A percentile compares a stretch with the other conserved stretches of the same genome.
These are phyloP conservation scores for Pseudoneurospora amorphoporcata DNA, from an alignment of 495 filamentous ascomycete genomes.

Conservation along the genomic window DNA sequence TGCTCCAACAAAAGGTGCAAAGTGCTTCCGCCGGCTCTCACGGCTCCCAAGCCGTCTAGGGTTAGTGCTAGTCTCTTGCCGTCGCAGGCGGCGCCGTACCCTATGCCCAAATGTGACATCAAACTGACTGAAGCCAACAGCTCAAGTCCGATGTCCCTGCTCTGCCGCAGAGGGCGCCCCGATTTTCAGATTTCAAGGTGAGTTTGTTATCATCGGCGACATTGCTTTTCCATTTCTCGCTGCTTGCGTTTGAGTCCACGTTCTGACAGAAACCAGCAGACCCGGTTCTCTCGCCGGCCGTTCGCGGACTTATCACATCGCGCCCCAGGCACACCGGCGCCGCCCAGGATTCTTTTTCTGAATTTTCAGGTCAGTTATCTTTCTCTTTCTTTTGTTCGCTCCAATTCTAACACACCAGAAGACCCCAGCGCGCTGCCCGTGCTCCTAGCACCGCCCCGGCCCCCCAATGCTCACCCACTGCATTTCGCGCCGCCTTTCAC, in stretches of 20 bases:
- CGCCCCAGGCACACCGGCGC: no score
- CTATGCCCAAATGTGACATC: neutral
- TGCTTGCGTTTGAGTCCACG: neutral
- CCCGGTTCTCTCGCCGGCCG: neutral
- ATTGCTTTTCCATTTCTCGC: no score
- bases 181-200: neutral
- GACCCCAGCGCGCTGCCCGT: neutral
- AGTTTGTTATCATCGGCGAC: neutral
- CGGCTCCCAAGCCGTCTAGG: neutral
- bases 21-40: neutral
- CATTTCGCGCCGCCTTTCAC: neutral
- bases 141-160: neutral
- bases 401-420: neutral
- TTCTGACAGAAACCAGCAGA: neutral
- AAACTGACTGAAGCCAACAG: neutral
- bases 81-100: neutral
- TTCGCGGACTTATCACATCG: neutral
- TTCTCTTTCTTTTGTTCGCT: neutral
- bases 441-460: neutral
- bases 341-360: neutral
- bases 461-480: neutral
- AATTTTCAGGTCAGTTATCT: neutral
- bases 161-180: neutral
- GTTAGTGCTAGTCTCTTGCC: neutral
- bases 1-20: neutral